Base-by-base conservation (phyloP, 345 rosid genomes). In the Stellera chamaejasme region DNA sequence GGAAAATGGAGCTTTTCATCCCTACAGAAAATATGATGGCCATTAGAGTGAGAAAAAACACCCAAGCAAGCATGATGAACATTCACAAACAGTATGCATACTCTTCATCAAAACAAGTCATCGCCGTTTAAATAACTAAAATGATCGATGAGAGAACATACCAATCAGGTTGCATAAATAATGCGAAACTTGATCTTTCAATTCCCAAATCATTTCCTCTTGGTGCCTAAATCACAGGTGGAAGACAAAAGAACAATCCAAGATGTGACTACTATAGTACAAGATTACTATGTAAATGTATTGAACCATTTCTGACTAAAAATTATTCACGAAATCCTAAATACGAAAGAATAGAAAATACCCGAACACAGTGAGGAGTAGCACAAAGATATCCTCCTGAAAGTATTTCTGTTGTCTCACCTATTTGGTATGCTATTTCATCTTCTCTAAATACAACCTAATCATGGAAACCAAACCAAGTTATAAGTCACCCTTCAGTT, bases 81-180 rank as follows among this genome's bases (percentile, higher is more conserved):
- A 23, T 25, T 43, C 16, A 43, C 56, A 55, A 27, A 44, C 11
- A 59, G 36, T 27, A 10, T 7, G 48, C 13, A 16, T 54, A 41
- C 36, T 39, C 13, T 48, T 23, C 55, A n/a, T 36, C 25, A 6
- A 19, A 32, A 16, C n/a, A 59, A 44, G 13, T 6, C 10, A 36
- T 32, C 53, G n/a, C 13, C 16, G 13, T 19, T 36, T 48, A 59
- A 25, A 27, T 43, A 11, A 50, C 54, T 10, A 36, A 61, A 28
- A 23, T 14, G 4, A 11, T 43, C 15, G 13, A 41, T 23, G 3
- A 10, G 27, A 11, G 47, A 47, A 44, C 63, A 27, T 83, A 88
- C 96, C 98, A 92, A 68, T 92, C 96, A 41, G 95, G 98, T 74
- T 92, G 95, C 96, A 88, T 92, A 73, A 88, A 88, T 52, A 92